Base-by-base conservation (phyloP, 352 stramenopile species). In the Phytophthora capsici region DNA sequence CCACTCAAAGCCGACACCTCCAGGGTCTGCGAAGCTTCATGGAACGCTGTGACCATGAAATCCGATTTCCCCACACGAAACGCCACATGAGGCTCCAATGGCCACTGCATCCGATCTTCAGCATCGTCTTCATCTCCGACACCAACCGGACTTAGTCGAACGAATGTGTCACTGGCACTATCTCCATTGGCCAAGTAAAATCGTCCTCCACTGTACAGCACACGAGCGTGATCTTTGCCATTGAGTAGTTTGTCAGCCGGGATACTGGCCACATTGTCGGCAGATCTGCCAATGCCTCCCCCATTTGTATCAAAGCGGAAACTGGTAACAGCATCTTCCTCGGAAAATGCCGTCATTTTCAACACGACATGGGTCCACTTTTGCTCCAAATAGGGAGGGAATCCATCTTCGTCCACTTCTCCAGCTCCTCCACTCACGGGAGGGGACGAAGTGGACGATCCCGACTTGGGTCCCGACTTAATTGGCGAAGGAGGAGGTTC, bases 51-150 rank as follows among this genome's bases (percentile, higher is more conserved):
- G 2, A 95, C 86, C 17, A 88, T 26, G 36, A 95, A 93, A 62
- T 95, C 86, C 17, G 84, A 93, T 47, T 93, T 95, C 26, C 86
- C 86, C 0, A 79, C 84, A n/a, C 86, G 84, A 43, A 95, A 95
- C 6, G 74, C 67, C n/a, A 81, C 75, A 12, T 85, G 59, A 1
- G 71, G 52, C 23, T 88, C 78, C 7, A 95, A 56, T 16, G 86
- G 86, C 86, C 86, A 95, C 67, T 93, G 84, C 80, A 91, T 90
- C n/a, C 75, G 75, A 45, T 89, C 78, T 30, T 83, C 80, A 1
- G 73, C 63, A 26, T 85, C 63, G 19, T 82, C 77, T 4, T 71
- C 73, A 6, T 78, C 66, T 7, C 65, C 71, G 0, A 49, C 69
- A 3, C 51, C 45, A 10, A 76, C 67, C 0, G 82, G 73, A 43